Evolutionary conservation across 2,329 filamentous ascomycete species (phyloP), one percentile per base, ranked within the genome.

Genomic region (Trichoderma guizhouense): DNA sequence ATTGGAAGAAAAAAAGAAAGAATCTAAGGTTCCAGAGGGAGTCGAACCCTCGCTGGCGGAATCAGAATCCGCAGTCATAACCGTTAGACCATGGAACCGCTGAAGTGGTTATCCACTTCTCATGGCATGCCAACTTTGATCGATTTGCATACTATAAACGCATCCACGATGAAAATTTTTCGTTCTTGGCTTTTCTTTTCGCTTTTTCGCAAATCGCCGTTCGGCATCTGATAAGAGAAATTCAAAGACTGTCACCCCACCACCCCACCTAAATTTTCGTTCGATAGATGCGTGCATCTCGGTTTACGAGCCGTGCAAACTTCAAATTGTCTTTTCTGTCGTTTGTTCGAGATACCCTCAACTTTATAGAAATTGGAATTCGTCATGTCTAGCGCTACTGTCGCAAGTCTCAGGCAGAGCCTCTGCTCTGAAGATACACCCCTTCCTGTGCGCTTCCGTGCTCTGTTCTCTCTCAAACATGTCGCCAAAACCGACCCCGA

Each of bases 381-480:
- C 51, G 53, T 26, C 32, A 79, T 78, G 76, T 71, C 76, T 60
- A 78, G 75, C 39, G 66, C 83, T 12, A 90, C 89, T 60, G 87
- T 94, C 76, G 78, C 84, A 71, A 84, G 86, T 72, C 87, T 97
- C 67, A 91, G 94, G 79, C 88, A 92, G 78, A 92, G 91, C 72
- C 90, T 99, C 73, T 91, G 88, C 77, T 92, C 92, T 63, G 96
- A 98, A 84, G 84, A 88, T 15, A 92, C 93, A 74, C 90, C 95
- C 60, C 92, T 99, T 69, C 92, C 95, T 51, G 87, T 93, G 74
- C 94, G 96, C 74, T 99, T 98, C 84, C 94, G 96, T 77, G 95
- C 96, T 57, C 92, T 99, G 77, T 99, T 99, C 86, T 98, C 95
- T 21, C 90, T 99, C 73, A 99, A 99, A 85, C 93, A 98, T 81